Base-by-base conservation (phyloP, 2,329 filamentous ascomycete genomes). In the Talaromyces verruculosus region DNA sequence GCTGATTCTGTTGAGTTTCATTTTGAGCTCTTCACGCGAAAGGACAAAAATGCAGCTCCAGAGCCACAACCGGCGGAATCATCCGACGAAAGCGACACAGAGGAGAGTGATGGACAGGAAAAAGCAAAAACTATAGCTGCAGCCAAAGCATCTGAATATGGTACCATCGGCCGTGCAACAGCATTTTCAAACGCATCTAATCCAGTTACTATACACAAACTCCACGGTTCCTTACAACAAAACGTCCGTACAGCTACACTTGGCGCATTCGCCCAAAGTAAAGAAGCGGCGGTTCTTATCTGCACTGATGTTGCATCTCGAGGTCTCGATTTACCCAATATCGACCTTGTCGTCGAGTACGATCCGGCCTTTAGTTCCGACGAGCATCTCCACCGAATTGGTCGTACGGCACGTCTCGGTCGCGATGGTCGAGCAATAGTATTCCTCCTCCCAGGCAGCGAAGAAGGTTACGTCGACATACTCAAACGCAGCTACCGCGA, bases 1-100 rank as follows among this genome's bases (percentile, higher is more conserved):
- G 93, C 95, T 22, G 95, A 99, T 76, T 95, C 92, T 1, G 95
- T 98, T 67, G 93, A 99, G 76, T 99, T 97, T 72, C 94, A 98
- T 77, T 98, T 93, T 76, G 91, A 96, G 67, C 81, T 97, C 2
- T 86, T 99, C 65, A 89, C 84, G 6, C 80, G 79, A 19, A 71
- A 70, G 13, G 71, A 75, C 39, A 69, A 76, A 65, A 53, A 61
- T 55, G 41, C 65, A 68, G 65, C 69, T 71, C 22, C 68, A 76
- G 51, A 64, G 72, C 74, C 49, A 70, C 72, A 64, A 60, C 69
- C 4, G 7, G 49, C 65, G 10, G 69, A 72, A 13, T 68, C 71
- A 5, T 69, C 71, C 53, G 70, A 70, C 13, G 65, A 71, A 51
- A 68, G 71, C 28, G 71, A 73, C 13, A 68, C 73, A 35, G 62